phyloP scores from a whole-genome alignment of 257 asterid genomes.

The Ocimum tenuiflorum region DNA sequence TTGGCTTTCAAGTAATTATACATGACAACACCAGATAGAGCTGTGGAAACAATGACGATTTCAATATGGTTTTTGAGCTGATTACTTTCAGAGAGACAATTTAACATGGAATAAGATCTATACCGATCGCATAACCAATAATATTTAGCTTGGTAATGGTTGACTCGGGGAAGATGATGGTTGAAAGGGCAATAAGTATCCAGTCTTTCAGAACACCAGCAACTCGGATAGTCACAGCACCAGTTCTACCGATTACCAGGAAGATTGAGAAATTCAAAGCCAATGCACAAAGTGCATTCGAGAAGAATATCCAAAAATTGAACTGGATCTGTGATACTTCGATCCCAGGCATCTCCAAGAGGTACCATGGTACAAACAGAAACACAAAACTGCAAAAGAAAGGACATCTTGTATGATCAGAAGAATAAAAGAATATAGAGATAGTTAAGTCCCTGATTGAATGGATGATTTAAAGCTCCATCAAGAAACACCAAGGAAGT shows the following conservation, averaged over 20 bases:
- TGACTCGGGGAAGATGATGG: conserved; percentile 89
- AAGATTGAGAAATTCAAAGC: conserved; percentile 94
- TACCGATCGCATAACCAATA: conserved; percentile 94
- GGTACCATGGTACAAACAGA: conserved; percentile 93
- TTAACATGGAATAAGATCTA: conserved; percentile 7
- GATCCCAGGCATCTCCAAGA: conserved; percentile 91
- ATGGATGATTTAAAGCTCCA: no score
- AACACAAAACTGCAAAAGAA: conserved; percentile 71
- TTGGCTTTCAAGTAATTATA: conserved; percentile 55
- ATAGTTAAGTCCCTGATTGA: no score
- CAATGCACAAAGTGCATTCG: conserved; percentile 90
- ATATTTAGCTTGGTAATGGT: conserved; percentile 74
- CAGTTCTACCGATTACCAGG: conserved; percentile 92
- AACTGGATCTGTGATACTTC: conserved; percentile 80
- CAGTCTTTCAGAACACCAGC: conserved; percentile 98
- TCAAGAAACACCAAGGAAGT: no score
- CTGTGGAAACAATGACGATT: conserved; percentile 35
- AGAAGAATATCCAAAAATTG: conserved; percentile 92
- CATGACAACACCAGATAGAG: conserved; percentile 79
- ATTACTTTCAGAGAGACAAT: conserved; percentile 4
- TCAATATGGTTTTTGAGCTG: conserved; percentile 5
- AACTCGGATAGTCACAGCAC: conserved; percentile 95
- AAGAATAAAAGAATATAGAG: no score
- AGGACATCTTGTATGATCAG: neutral
- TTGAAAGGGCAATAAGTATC: conserved; percentile 92